Percentiles rank a stretch among this genome's conserved stretches.
These are phyloP conservation scores for Saccharomyces cerevisiae DNA, from an alignment of 805 yeast genomes.

Conservation along the genomic window DNA sequence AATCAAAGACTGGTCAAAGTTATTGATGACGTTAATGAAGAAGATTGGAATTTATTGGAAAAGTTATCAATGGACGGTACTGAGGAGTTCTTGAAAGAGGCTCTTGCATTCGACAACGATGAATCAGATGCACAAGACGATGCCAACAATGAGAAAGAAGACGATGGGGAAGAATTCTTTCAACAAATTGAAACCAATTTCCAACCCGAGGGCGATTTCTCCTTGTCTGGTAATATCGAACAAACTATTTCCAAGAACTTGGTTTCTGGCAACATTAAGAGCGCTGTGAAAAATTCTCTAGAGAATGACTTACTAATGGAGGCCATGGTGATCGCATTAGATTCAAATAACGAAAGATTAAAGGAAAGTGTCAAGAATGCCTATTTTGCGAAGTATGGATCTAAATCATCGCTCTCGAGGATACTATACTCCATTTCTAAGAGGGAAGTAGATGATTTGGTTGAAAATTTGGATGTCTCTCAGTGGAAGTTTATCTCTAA, in stretches of 20 bases:
- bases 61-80: constrained; percentile 45
- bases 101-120: constrained; percentile 33
- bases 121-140: constrained; percentile 16
- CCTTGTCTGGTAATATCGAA: constrained; percentile 39
- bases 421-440: constrained; percentile 58
- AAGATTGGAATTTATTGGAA: constrained; percentile 61
- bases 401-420: constrained; percentile 52
- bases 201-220: constrained; percentile 49
- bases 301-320: constrained; percentile 58
- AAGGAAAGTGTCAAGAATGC: constrained; percentile 63
- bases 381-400: constrained; percentile 54
- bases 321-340: constrained; percentile 73
- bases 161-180: constrained; percentile 34
- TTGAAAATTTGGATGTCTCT: constrained; percentile 62
- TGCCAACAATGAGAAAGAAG: constrained; percentile 11
- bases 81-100: constrained; percentile 40
- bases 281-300: constrained; percentile 63
- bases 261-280: constrained; percentile 51
- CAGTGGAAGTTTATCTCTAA: constrained; percentile 82
- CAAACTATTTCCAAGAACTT: constrained; percentile 41
- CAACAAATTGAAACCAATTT: constrained; percentile 29
- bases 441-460: constrained; percentile 55
- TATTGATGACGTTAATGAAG: constrained; percentile 35
- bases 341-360: constrained; percentile 47
- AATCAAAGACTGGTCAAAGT: constrained; percentile 42